Evolutionary conservation across 306 rosid genomes (phyloP).

Genomic region (Pyrus pyrifolia): DNA sequence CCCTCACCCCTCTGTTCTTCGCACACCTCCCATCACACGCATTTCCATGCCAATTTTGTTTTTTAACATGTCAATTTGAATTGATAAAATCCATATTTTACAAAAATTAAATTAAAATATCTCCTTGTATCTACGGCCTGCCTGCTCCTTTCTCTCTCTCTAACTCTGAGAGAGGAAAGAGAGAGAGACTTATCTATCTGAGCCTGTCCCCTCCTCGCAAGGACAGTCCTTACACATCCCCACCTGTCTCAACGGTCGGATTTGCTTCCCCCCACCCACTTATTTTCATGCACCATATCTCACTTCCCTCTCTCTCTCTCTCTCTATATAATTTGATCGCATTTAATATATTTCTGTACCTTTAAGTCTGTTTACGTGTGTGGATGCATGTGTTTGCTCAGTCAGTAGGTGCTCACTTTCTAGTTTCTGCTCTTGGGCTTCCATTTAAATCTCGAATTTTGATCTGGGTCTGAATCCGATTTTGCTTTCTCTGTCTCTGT

Average conservation of each 20-base stretch:
- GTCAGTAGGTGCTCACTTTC: not conserved
- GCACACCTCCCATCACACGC: slow-evolving; percentile 27
- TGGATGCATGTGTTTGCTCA: not conserved
- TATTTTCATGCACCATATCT: slow-evolving; percentile 31
- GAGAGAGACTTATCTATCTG: slow-evolving; percentile 12
- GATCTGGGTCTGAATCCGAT: not conserved
- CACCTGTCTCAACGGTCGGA: slow-evolving; percentile 54
- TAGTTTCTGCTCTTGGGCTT: slow-evolving; percentile 9
- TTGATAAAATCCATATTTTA: not conserved
- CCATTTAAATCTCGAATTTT: not conserved
- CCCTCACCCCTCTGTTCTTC: not conserved
- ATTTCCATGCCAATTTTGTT: slow-evolving; percentile 33
- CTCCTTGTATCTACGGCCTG: not conserved
- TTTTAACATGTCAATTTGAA: not conserved
- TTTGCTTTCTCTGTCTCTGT: not conserved
- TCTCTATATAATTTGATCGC: not conserved
- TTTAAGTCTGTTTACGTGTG: not conserved
- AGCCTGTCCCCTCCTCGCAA: slow-evolving; percentile 30
- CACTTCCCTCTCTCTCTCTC: not conserved
- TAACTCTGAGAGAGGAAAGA: not conserved
- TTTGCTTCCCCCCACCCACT: slow-evolving; percentile 20
- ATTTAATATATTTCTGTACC: not conserved
- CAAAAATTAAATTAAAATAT: not conserved
- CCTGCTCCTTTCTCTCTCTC: not conserved
- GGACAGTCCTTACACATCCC: slow-evolving; percentile 36